Evolutionary conservation across 768 basidiomycete genomes (phyloP).

Genomic region (Coprinopsis strossmayeri): DNA sequence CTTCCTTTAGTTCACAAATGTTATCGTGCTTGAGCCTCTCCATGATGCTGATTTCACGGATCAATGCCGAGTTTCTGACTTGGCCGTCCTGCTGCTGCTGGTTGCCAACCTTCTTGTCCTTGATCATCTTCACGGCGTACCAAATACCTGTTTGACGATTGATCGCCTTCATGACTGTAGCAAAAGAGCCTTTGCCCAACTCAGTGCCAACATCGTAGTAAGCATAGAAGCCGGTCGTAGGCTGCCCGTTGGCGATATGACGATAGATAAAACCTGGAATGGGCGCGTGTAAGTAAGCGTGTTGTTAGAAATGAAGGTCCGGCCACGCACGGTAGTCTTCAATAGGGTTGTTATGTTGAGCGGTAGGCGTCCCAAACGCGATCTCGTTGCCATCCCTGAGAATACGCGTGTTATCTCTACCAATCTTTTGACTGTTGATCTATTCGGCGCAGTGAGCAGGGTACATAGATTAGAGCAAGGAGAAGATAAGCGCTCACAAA

Average conservation of each 20-base stretch:
- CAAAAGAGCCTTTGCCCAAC: slow-evolving; percentile 89
- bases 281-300: neutral
- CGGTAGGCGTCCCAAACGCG: slow-evolving; percentile 62
- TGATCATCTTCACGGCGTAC: slow-evolving; percentile 88
- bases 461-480: neutral
- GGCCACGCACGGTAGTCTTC: slow-evolving; percentile 72
- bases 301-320: neutral
- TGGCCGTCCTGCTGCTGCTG: slow-evolving; percentile 13
- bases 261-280: slow-evolving; percentile 65
- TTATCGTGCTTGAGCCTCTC: slow-evolving; percentile 72
- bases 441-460: slow-evolving; percentile 19
- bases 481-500: slow-evolving; percentile 38
- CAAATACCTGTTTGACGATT: slow-evolving; percentile 62
- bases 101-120: slow-evolving; percentile 35
- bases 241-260: slow-evolving; percentile 45
- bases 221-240: slow-evolving; percentile 50
- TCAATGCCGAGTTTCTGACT: slow-evolving; percentile 33
- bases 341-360: slow-evolving; percentile 34
- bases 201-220: slow-evolving; percentile 62
- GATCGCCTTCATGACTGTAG: slow-evolving; percentile 81
- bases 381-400: slow-evolving; percentile 82
- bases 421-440: slow-evolving; percentile 67
- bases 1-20: slow-evolving; percentile 74
- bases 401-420: slow-evolving; percentile 45
- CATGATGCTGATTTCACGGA: slow-evolving; percentile 76